These are phyloP conservation scores for Suillus brevipes DNA, from an alignment of 768 basidiomycete genomes.

Conservation along the genomic window DNA sequence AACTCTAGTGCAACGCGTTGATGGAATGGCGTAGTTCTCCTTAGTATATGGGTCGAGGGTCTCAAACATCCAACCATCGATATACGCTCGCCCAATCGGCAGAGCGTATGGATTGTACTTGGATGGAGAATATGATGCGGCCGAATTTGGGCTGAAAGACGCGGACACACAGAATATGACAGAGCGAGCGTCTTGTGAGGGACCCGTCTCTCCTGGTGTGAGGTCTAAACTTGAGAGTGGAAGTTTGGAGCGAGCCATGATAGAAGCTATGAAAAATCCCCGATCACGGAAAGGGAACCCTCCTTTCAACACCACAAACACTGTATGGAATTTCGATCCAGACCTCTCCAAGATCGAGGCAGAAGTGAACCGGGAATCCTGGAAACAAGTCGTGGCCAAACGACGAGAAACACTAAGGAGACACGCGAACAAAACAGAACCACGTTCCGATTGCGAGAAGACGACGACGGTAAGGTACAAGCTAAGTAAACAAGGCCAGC, in stretches of 20 bases:
- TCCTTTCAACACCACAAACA: slow-evolving; percentile 71
- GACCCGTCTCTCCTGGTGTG: slow-evolving; percentile 39
- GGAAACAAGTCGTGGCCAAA: no score
- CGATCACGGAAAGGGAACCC: slow-evolving; percentile 91
- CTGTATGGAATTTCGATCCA: slow-evolving; percentile 70
- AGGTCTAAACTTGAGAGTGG: slow-evolving; percentile 41
- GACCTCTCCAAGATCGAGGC: slow-evolving; percentile 70
- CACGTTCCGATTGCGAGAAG: no score
- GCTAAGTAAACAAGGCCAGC: slow-evolving; percentile 43
- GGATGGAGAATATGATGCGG: slow-evolving; percentile 48
- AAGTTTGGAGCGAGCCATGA: slow-evolving; percentile 60
- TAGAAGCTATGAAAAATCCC: slow-evolving; percentile 79
- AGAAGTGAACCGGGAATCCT: slow-evolving; percentile 71
- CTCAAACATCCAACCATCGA: slow-evolving; percentile 96
- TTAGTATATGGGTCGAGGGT: slow-evolving; percentile 94
- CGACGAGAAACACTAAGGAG: no score
- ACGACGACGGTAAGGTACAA: no score
- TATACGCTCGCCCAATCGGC: slow-evolving; percentile 76
- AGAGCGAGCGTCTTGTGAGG: slow-evolving; percentile 45
- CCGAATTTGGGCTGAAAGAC: slow-evolving; percentile 73
- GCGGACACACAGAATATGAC: slow-evolving; percentile 83
- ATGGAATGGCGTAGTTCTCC: slow-evolving; percentile 93
- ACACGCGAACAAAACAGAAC: no score
- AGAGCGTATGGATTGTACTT: slow-evolving; percentile 78
- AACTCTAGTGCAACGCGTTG: slow-evolving; percentile 82